Conservation (phyloP, 495 filamentous ascomycete genomes). For the Penicilliopsis zonata region DNA sequence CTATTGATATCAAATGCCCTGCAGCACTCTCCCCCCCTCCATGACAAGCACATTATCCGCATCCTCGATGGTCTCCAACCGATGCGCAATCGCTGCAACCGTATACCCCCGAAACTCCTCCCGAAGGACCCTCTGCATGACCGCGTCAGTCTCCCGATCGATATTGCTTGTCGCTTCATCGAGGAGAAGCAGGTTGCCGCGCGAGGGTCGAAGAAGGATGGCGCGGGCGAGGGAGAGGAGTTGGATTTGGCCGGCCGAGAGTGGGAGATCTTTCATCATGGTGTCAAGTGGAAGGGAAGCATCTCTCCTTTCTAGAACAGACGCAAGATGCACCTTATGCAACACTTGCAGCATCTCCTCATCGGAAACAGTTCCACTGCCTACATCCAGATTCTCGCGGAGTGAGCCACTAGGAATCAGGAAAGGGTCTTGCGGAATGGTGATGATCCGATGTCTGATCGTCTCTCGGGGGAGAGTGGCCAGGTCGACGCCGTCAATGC, state of each 20-base stretch:
- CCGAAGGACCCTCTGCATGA: conserved; percentile 48
- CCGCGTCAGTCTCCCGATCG: conserved; percentile 42
- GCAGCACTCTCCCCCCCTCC: too few relatives aligned
- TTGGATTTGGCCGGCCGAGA: conserved; percentile 52
- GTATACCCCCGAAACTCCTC: conserved; percentile 47
- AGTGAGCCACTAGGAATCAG: too few relatives aligned
- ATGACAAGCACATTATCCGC: conserved; percentile 37
- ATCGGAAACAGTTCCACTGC: conserved; percentile 27
- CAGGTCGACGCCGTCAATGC: conserved; percentile 36
- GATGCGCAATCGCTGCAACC: conserved; percentile 50
- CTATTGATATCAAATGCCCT: too few relatives aligned
- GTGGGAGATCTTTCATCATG: conserved; percentile 34
- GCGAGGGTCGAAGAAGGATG: conserved; percentile 34
- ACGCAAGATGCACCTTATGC: conserved; percentile 34
- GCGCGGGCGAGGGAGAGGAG: conserved; percentile 52
- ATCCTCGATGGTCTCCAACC: conserved; percentile 46
- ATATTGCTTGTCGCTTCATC: conserved; percentile 43
- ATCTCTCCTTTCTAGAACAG: conserved; percentile 34
- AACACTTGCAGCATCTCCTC: conserved; percentile 33
- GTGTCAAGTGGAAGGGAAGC: conserved; percentile 40
- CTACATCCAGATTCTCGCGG: too few relatives aligned
- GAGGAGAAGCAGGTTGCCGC: conserved; percentile 39
- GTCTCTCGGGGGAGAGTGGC: conserved; percentile 32
- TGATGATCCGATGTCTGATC: conserved; percentile 35
- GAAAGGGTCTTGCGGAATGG: conserved; percentile 46